Conservation (phyloP, 345 rosid genomes). For the Acer negundo region DNA sequence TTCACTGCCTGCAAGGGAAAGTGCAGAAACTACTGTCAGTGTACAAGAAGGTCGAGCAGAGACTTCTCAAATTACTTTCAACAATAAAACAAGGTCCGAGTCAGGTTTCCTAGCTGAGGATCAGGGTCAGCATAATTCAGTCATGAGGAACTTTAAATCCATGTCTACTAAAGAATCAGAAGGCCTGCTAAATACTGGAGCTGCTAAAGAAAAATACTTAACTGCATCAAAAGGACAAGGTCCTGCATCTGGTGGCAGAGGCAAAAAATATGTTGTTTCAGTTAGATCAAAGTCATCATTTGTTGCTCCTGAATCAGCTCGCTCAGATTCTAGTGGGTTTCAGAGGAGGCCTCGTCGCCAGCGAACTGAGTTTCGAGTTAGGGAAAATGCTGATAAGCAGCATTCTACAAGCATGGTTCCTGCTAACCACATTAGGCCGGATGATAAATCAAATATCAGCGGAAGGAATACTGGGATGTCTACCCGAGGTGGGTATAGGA, state of each 20-base stretch:
- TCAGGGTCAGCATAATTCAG: constrained; percentile 38
- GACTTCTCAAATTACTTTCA: constrained; percentile 30
- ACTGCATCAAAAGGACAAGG: constrained; percentile 42
- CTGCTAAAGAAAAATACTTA: constrained; percentile 38
- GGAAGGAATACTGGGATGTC: constrained; percentile 42
- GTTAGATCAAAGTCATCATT: constrained; percentile 56
- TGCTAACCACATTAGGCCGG: constrained; percentile 40
- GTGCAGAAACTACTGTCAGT: constrained; percentile 27
- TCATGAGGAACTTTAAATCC: constrained; percentile 30
- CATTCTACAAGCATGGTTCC: constrained; percentile 33
- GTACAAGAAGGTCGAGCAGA: constrained; percentile 48
- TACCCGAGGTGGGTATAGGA: constrained; percentile 48
- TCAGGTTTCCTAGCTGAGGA: constrained; percentile 38
- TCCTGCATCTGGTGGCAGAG: constrained; percentile 41
- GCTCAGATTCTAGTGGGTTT: constrained; percentile 55
- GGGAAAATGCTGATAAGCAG: constrained; percentile 56
- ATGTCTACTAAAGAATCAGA: constrained; percentile 45
- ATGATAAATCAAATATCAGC: constrained; percentile 51
- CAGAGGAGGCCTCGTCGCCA: constrained; percentile 63
- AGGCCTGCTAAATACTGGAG: constrained; percentile 40
- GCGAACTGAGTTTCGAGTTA: constrained; percentile 74
- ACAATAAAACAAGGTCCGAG: constrained; percentile 32
- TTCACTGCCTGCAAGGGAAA: constrained; percentile 40
- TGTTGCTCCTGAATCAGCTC: constrained; percentile 52
- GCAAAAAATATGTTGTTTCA: constrained; percentile 43